Conservation (phyloP, 495 filamentous ascomycete genomes). For the Aspergillus bridgeri region DNA sequence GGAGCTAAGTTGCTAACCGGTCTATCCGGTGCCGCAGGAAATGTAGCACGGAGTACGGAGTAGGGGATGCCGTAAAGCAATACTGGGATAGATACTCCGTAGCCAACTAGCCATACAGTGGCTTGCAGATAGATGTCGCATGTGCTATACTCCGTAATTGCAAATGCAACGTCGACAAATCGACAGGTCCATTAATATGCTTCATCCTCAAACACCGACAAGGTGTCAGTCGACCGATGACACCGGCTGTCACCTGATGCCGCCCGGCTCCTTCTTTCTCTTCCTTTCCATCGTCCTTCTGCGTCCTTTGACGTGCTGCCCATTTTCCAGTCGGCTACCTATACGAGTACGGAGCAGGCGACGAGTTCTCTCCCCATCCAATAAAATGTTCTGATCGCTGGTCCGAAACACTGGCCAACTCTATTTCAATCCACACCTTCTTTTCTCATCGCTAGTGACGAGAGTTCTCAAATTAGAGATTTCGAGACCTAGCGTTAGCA, state of each 20-base stretch:
- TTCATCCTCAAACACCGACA: background rate
- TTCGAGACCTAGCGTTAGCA: background rate
- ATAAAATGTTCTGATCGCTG: background rate
- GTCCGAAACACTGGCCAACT: constrained; percentile 7
- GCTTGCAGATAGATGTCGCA: background rate
- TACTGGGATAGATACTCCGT: too few relatives aligned
- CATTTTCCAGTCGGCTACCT: background rate
- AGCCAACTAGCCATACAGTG: too few relatives aligned
- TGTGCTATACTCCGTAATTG: background rate
- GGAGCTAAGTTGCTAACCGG: background rate
- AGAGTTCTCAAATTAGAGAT: background rate
- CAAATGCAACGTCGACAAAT: background rate
- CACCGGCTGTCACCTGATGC: constrained; percentile 5
- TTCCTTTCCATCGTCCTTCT: background rate
- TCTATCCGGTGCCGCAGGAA: too few relatives aligned
- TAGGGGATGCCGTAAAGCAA: too few relatives aligned
- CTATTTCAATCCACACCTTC: background rate
- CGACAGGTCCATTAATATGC: background rate
- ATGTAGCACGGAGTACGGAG: background rate
- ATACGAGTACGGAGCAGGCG: too few relatives aligned
- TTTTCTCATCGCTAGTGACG: background rate
- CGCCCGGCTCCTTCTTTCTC: background rate
- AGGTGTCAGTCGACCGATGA: background rate
- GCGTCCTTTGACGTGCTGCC: background rate
- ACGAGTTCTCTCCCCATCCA: background rate